Conservation (phyloP, 768 basidiomycete genomes). For the Phaffia australis region DNA sequence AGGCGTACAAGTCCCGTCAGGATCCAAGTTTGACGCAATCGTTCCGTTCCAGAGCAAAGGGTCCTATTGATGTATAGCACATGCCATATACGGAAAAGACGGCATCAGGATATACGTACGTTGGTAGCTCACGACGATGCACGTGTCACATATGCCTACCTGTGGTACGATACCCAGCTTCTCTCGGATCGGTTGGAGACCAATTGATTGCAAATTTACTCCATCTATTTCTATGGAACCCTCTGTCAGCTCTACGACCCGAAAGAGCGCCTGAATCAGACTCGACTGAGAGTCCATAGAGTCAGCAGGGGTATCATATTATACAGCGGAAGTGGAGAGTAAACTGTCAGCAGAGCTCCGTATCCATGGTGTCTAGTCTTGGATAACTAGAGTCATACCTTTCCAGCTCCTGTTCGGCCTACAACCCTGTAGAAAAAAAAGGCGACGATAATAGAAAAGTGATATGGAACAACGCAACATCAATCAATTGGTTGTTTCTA, state of each 20-base stretch:
- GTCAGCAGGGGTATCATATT: too few species aligned
- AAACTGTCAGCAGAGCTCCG: too few species aligned
- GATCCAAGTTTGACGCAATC: conserved; percentile 76
- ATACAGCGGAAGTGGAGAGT: too few species aligned
- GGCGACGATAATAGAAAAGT: too few species aligned
- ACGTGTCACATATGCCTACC: conserved; percentile 12
- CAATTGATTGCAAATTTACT: conserved; percentile 71
- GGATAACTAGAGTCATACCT: conserved; percentile 32
- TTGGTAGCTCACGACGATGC: too few species aligned
- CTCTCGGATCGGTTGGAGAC: conserved; percentile 54
- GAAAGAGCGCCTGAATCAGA: conserved; percentile 65
- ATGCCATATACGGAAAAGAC: conserved; percentile 58
- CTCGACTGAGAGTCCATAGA: conserved; percentile 50
- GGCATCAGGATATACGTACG: background rate
- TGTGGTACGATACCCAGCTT: conserved; percentile 33
- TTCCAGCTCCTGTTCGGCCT: conserved; percentile 38
- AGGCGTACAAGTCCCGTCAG: conserved; percentile 71
- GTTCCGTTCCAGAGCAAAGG: conserved; percentile 52
- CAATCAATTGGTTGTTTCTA: too few species aligned
- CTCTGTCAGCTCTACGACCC: conserved; percentile 60
- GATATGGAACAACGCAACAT: too few species aligned
- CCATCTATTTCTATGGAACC: conserved; percentile 71
- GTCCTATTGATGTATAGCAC: conserved; percentile 42
- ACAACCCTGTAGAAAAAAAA: too few species aligned
- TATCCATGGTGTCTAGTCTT: too few species aligned